These are phyloP conservation scores for Tribonema minus DNA, from an alignment of 108 stramenopile genomes.

Conservation along the genomic window DNA sequence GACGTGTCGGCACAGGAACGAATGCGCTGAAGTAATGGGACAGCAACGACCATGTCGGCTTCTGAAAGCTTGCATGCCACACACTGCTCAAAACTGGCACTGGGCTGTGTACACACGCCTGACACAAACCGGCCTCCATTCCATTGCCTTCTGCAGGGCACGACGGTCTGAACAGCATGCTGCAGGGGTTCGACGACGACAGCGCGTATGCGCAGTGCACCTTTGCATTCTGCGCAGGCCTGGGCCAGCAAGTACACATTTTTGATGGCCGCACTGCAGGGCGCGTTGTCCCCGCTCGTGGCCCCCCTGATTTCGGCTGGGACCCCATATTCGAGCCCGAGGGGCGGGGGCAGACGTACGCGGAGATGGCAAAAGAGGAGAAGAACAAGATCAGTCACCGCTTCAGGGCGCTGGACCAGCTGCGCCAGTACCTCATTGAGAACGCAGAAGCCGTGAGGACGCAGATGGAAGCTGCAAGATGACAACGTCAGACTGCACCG, in stretches of 20 bases:
- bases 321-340: conserved; percentile 91
- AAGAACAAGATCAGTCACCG: conserved; percentile 93
- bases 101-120: conserved; percentile 36
- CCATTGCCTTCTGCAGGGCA: too few species aligned
- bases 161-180: conserved; percentile 78
- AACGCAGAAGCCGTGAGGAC: neutral
- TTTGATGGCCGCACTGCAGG: conserved; percentile 76
- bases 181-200: conserved; percentile 78
- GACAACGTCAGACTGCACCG: too few species aligned
- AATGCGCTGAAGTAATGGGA: too few species aligned
- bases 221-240: conserved; percentile 81
- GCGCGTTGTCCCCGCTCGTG: conserved; percentile 79
- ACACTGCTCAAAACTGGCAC: neutral
- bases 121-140: neutral
- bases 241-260: conserved; percentile 70
- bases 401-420: conserved; percentile 70
- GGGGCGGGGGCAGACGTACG: conserved; percentile 67
- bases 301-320: conserved; percentile 89
- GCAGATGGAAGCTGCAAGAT: neutral
- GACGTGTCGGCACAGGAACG: too few species aligned
- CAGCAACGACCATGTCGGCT: neutral
- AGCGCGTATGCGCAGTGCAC: conserved; percentile 91
- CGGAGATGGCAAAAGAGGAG: conserved; percentile 85
- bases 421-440: conserved; percentile 50
- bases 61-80: neutral